Evolutionary conservation across 768 basidiomycete genomes (phyloP).

Genomic region (Suillus clintonianus): DNA sequence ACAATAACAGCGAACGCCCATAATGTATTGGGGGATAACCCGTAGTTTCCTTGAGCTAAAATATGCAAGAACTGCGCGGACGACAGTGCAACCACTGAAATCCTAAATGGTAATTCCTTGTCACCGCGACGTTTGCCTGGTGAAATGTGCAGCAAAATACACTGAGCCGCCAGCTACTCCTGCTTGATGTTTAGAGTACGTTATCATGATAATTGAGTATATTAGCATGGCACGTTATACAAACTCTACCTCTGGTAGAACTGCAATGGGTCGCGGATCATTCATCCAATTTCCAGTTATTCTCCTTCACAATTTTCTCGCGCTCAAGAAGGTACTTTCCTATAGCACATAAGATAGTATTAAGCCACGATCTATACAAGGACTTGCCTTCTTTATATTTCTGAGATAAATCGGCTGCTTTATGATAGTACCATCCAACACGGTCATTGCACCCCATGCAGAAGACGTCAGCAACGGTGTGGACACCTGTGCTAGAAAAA

Average conservation of each 20-base stretch:
- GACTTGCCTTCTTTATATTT: slow-evolving; percentile 81
- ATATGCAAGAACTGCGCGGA: not conserved
- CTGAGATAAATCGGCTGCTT: slow-evolving; percentile 73
- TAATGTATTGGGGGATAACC: not conserved
- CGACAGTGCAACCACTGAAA: not conserved
- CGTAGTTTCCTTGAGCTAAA: not conserved
- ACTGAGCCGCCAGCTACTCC: not conserved
- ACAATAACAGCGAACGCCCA: not conserved
- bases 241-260: not conserved
- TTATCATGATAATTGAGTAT: not conserved
- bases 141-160: not conserved
- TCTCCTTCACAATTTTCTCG: slow-evolving; percentile 81
- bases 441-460: slow-evolving; percentile 80
- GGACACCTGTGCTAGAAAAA: slow-evolving; percentile 66
- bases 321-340: slow-evolving; percentile 83
- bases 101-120: not conserved
- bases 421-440: slow-evolving; percentile 83
- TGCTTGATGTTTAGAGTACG: not conserved
- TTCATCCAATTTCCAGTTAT: slow-evolving; percentile 70
- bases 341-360: slow-evolving; percentile 24
- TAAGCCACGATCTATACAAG: not conserved
- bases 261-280: slow-evolving; percentile 12
- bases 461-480: slow-evolving; percentile 79
- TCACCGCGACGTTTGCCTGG: not conserved
- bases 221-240: not conserved